Conservation (phyloP, 1,284 basidiomycete genomes). For the Cryptococcus floricola region DNA sequence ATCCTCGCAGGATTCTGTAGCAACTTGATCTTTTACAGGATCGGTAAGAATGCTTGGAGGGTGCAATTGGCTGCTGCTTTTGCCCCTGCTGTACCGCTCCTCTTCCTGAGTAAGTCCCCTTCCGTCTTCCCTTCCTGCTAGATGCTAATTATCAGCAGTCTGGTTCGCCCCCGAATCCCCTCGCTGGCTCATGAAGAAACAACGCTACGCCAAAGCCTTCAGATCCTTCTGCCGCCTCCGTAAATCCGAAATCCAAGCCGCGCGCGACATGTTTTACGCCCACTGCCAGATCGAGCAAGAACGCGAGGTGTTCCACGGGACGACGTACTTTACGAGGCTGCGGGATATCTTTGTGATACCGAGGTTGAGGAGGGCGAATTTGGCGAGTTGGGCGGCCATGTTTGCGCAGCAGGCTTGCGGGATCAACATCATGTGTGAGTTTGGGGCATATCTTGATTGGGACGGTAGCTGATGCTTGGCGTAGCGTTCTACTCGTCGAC, state of each 20-base stretch:
- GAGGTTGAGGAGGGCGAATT: constrained; percentile 67
- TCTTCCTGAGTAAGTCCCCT: constrained; percentile 53
- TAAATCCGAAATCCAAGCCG: constrained; percentile 64
- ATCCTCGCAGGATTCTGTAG: constrained; percentile 42
- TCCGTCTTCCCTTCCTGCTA: not conserved
- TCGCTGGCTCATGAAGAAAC: constrained; percentile 67
- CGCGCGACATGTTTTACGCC: constrained; percentile 58
- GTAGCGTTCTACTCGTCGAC: constrained; percentile 56
- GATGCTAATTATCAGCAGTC: constrained; percentile 36
- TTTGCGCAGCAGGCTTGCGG: constrained; percentile 43
- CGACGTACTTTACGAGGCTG: constrained; percentile 50
- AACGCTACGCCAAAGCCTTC: constrained; percentile 63
- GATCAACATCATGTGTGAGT: constrained; percentile 54
- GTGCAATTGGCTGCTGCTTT: constrained; percentile 51
- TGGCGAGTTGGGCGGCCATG: constrained; percentile 69
- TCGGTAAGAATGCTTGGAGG: constrained; percentile 45
- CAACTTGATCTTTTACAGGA: constrained; percentile 27
- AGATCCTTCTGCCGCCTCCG: constrained; percentile 63
- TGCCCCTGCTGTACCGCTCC: constrained; percentile 51
- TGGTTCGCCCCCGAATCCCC: constrained; percentile 59
- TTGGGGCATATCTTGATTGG: not conserved
- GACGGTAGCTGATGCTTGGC: constrained; percentile 18
- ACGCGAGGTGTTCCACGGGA: constrained; percentile 46
- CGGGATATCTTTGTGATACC: constrained; percentile 62
- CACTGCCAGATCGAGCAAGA: constrained; percentile 49